Evolutionary conservation across 1,139 yeast genomes (phyloP).

Genomic region (Lodderomyces pseudojiufengensis): DNA sequence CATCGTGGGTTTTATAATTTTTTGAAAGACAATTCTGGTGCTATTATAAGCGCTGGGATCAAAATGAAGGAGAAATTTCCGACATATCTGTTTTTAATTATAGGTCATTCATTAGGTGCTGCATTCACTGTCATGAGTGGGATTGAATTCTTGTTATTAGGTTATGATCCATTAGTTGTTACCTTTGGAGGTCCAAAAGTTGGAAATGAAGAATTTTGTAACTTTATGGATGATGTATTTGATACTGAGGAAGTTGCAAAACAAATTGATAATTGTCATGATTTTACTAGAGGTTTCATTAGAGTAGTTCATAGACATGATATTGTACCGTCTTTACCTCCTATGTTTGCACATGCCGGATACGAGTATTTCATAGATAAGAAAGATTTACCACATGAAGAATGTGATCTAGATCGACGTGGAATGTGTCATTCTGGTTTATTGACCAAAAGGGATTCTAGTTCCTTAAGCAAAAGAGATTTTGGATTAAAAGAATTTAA

Average conservation of each 20-base stretch:
- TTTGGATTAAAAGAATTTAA: conserved; percentile 1
- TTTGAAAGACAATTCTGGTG: conserved; percentile 34
- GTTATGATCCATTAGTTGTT: conserved; percentile 49
- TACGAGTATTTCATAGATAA: conserved; percentile 45
- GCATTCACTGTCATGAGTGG: conserved; percentile 63
- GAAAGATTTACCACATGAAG: conserved; percentile 42
- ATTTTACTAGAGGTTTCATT: conserved; percentile 32
- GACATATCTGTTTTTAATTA: conserved; percentile 46
- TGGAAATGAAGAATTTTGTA: conserved; percentile 50
- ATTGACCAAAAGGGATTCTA: conserved; percentile 9
- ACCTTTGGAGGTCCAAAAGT: conserved; percentile 62
- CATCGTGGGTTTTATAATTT: conserved; percentile 58
- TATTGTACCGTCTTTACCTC: conserved; percentile 57
- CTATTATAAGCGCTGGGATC: conserved; percentile 31
- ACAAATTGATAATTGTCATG: conserved; percentile 10
- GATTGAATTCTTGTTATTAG: conserved; percentile 51
- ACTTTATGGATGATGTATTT: conserved; percentile 51
- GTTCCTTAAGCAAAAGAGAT: too few relatives aligned
- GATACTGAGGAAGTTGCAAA: conserved; percentile 25
- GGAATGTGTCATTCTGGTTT: conserved; percentile 12
- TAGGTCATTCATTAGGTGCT: conserved; percentile 76
- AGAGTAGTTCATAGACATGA: conserved; percentile 59
- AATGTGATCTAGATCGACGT: conserved; percentile 28
- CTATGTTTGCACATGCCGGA: conserved; percentile 48
- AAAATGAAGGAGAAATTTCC: conserved; percentile 32